phyloP scores from a whole-genome alignment of 805 yeast species.

The Metschnikowia matae region DNA sequence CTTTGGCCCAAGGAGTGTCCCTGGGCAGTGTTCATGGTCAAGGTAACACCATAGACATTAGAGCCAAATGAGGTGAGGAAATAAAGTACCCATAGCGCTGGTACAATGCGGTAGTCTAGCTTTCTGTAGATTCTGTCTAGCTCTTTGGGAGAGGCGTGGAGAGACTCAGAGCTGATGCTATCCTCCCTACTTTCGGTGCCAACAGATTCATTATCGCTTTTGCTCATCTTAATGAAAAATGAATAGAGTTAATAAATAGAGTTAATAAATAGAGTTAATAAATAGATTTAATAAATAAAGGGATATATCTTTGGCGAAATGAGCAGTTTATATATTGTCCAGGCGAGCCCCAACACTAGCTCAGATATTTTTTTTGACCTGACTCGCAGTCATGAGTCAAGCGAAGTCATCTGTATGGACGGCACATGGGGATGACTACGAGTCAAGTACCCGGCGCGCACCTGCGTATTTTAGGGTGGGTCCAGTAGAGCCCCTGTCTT shows the following conservation, averaged over 20 bases:
- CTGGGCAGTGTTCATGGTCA: slow-evolving; percentile 66
- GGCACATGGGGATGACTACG: slow-evolving; percentile 15
- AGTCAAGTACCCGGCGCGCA: slow-evolving; percentile 9
- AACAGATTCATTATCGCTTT: background rate
- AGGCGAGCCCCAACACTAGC: background rate
- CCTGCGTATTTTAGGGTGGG: background rate
- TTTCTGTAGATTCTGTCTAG: slow-evolving; percentile 56
- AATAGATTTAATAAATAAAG: too few species aligned
- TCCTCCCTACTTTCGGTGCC: slow-evolving; percentile 11
- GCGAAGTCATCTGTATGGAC: slow-evolving; percentile 12
- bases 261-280: too few species aligned
- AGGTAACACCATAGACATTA: slow-evolving; percentile 70
- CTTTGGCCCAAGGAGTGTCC: slow-evolving; percentile 59
- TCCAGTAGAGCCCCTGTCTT: background rate
- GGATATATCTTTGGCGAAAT: background rate
- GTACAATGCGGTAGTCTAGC: slow-evolving; percentile 68
- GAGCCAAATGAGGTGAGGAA: slow-evolving; percentile 77
- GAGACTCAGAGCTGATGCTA: slow-evolving; percentile 4
- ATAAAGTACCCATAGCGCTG: slow-evolving; percentile 77
- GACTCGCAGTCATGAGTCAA: slow-evolving; percentile 18
- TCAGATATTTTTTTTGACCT: slow-evolving; percentile 5
- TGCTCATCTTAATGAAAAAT: background rate
- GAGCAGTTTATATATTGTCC: background rate
- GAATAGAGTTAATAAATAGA: too few species aligned
- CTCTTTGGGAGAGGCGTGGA: slow-evolving; percentile 13